phyloP scores from a whole-genome alignment of 306 rosid genomes.

The Prunus persica region Prunus_persica_NCBIv2 NC_034010.1:22605501-22606000 shows the following conservation, averaged over 20 bases:
- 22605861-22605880: constrained; percentile 48
- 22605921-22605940: constrained; percentile 50
- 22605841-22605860: constrained; percentile 45
- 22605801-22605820: constrained; percentile 44
- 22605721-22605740: constrained; percentile 44
- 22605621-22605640: constrained; percentile 49
- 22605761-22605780: constrained; percentile 49
- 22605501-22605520: constrained; percentile 60
- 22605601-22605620: constrained; percentile 45
- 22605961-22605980: constrained; percentile 45
- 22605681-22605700: constrained; percentile 67
- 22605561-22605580: constrained; percentile 46
- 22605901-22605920: constrained; percentile 61
- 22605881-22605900: constrained; percentile 51
- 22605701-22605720: constrained; percentile 47
- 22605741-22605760: constrained; percentile 54
- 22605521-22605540: constrained; percentile 53
- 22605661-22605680: constrained; percentile 80
- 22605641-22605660: constrained; percentile 47
- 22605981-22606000: constrained; percentile 56
- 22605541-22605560: constrained; percentile 47
- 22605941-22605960: constrained; percentile 40
- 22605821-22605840: constrained; percentile 48
- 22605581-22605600: constrained; percentile 72
- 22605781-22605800: constrained; percentile 50